A percentile compares a stretch with the other conserved stretches of the same genome.
These are phyloP conservation scores for Macrocybe gigantea DNA, from an alignment of 768 basidiomycete species.

Conservation along the genomic window DNA sequence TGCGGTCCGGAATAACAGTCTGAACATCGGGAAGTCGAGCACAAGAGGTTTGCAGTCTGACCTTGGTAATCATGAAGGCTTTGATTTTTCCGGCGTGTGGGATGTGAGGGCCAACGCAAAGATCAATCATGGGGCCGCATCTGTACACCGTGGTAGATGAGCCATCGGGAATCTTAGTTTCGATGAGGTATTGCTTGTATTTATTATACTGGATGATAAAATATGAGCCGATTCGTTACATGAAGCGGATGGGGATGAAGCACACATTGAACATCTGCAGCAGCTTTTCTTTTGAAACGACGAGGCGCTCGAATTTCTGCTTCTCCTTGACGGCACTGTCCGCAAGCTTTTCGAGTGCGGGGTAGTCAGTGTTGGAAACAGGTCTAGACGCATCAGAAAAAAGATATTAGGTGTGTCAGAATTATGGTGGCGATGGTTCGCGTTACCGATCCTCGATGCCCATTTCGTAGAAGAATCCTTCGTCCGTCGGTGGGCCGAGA, in stretches of 20 bases:
- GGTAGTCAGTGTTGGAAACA: slow-evolving; percentile 79
- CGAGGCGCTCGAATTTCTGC: slow-evolving; percentile 93
- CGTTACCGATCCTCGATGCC: slow-evolving; percentile 69
- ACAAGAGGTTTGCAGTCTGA: slow-evolving; percentile 17
- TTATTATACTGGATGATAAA: slow-evolving; percentile 81
- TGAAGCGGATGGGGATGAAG: not conserved
- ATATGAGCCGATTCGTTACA: not conserved
- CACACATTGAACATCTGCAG: slow-evolving; percentile 93
- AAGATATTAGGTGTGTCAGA: not conserved
- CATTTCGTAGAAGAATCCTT: slow-evolving; percentile 99
- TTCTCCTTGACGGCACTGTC: slow-evolving; percentile 92
- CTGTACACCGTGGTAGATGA: slow-evolving; percentile 97
- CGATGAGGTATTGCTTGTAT: slow-evolving; percentile 94
- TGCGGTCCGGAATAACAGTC: slow-evolving; percentile 18
- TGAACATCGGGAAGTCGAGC: not conserved
- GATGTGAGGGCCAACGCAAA: slow-evolving; percentile 96
- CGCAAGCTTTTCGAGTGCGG: slow-evolving; percentile 80
- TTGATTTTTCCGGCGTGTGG: slow-evolving; percentile 98
- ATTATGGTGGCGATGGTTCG: slow-evolving; percentile 2
- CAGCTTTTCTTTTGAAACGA: slow-evolving; percentile 91
- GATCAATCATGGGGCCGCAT: slow-evolving; percentile 97
- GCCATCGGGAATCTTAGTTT: slow-evolving; percentile 93
- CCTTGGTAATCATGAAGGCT: slow-evolving; percentile 95
- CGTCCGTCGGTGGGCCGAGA: slow-evolving; percentile 93
- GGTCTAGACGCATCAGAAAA: slow-evolving; percentile 35